phyloP scores from a whole-genome alignment of 2,329 filamentous ascomycete genomes.

The Clarireedia sp. region DNA sequence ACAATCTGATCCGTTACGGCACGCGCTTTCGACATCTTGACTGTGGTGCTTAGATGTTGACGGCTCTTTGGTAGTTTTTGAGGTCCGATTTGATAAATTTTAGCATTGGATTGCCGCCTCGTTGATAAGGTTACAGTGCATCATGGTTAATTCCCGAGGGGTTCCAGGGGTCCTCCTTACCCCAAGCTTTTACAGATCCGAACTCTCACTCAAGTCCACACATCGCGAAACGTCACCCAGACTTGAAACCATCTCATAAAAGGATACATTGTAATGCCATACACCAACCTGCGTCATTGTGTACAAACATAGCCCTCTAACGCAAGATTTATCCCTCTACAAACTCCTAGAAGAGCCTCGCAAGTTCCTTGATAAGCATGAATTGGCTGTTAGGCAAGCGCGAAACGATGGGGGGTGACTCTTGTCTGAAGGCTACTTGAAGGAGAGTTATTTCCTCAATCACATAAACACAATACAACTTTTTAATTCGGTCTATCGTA shows the following conservation, averaged over 20 bases:
- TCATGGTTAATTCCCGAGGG: background rate
- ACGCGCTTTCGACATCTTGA: conserved; percentile 30
- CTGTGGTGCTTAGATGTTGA: background rate
- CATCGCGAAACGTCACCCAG: background rate
- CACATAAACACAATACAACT: conserved; percentile 4
- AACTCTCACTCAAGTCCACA: background rate
- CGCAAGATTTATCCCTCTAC: conserved; percentile 3
- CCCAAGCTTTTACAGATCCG: background rate
- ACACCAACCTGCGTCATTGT: background rate
- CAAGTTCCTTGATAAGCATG: background rate
- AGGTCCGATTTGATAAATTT: conserved; percentile 1
- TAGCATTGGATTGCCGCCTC: conserved; percentile 4
- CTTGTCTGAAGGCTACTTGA: conserved; percentile 1
- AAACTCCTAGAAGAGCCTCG: background rate
- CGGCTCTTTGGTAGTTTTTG: background rate
- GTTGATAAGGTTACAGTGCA: conserved; percentile 2
- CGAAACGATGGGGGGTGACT: conserved; percentile 3
- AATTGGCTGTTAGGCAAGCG: background rate
- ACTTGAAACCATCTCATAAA: background rate
- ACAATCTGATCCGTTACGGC: conserved; percentile 61
- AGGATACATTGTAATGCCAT: background rate
- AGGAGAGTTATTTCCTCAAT: background rate
- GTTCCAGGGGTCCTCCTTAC: background rate
- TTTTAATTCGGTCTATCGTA: background rate
- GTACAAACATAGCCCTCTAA: background rate